Conservation (phyloP, 2,329 filamentous ascomycete genomes). For the Nigrograna mackinnonii region DNA sequence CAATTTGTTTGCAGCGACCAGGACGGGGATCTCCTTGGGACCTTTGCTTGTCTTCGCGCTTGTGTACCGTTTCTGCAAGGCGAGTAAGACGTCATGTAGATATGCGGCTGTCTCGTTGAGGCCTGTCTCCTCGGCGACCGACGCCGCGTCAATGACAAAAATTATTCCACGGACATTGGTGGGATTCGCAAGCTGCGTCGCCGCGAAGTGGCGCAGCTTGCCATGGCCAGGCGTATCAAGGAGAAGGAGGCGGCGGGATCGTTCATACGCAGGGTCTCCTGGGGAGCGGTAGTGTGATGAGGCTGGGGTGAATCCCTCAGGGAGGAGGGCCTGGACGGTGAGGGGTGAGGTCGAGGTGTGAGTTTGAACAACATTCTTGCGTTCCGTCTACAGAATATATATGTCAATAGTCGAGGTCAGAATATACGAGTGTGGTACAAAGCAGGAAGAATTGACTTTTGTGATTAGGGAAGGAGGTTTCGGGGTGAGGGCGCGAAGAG, state of each 20-base stretch:
- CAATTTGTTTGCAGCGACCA: conserved; percentile 92
- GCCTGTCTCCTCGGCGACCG: conserved; percentile 43
- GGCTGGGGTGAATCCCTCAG: conserved; percentile 58
- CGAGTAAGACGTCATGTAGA: conserved; percentile 85
- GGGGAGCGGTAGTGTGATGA: conserved; percentile 68
- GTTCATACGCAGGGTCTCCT: conserved; percentile 62
- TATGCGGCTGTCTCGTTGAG: conserved; percentile 79
- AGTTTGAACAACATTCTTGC: conserved; percentile 58
- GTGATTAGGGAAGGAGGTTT: not conserved
- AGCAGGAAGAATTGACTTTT: no score
- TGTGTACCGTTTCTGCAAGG: conserved; percentile 74
- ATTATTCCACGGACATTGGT: conserved; percentile 70
- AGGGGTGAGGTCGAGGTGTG: conserved; percentile 49
- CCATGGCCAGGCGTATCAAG: conserved; percentile 94
- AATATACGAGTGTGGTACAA: no score
- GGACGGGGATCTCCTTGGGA: conserved; percentile 67
- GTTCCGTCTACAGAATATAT: conserved; percentile 60
- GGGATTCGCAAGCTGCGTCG: conserved; percentile 54
- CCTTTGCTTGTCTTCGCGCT: conserved; percentile 60
- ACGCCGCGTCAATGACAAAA: conserved; percentile 85
- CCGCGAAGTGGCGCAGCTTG: conserved; percentile 78
- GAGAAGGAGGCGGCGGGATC: conserved; percentile 70
- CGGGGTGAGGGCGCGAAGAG: not conserved
- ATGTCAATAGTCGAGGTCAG: no score
- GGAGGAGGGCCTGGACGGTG: conserved; percentile 64